Evolutionary conservation across 2,329 filamentous ascomycete species (phyloP).

Genomic region (Blastomyces percursus): DNA sequence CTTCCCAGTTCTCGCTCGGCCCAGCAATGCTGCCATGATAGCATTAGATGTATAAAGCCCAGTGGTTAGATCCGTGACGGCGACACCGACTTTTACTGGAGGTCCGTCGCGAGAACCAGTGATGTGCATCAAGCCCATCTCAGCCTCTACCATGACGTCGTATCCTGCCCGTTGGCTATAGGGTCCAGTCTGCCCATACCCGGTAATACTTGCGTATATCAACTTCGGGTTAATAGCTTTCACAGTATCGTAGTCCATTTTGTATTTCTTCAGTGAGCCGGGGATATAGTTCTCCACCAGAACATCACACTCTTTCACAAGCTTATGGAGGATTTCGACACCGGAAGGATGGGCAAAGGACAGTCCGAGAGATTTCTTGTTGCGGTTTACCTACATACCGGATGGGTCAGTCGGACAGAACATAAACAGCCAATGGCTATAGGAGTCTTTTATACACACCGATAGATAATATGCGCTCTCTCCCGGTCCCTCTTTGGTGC

Average conservation of each 20-base stretch:
- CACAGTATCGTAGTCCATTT: constrained; percentile 75
- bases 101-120: constrained; percentile 79
- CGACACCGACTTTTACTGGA: constrained; percentile 94
- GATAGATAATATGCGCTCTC: constrained; percentile 92
- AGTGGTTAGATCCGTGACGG: constrained; percentile 91
- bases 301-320: constrained; percentile 77
- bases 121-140: constrained; percentile 98
- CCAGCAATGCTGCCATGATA: constrained; percentile 86
- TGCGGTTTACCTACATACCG: constrained; percentile 66
- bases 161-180: constrained; percentile 83
- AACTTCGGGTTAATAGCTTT: constrained; percentile 70
- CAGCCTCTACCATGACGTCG: constrained; percentile 98
- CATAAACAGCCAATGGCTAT: not conserved
- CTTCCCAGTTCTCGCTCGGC: constrained; percentile 58
- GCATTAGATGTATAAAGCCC: constrained; percentile 91
- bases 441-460: constrained; percentile 42
- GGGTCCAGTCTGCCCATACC: constrained; percentile 90
- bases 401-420: not conserved
- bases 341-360: constrained; percentile 81
- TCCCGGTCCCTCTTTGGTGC: constrained; percentile 53
- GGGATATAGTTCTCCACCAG: constrained; percentile 96
- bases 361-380: constrained; percentile 87
- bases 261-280: constrained; percentile 77
- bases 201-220: constrained; percentile 93
- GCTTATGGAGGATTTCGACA: constrained; percentile 73